These are phyloP conservation scores for Scleroderma citrinum DNA, from an alignment of 768 basidiomycete species.

Conservation along the genomic window DNA sequence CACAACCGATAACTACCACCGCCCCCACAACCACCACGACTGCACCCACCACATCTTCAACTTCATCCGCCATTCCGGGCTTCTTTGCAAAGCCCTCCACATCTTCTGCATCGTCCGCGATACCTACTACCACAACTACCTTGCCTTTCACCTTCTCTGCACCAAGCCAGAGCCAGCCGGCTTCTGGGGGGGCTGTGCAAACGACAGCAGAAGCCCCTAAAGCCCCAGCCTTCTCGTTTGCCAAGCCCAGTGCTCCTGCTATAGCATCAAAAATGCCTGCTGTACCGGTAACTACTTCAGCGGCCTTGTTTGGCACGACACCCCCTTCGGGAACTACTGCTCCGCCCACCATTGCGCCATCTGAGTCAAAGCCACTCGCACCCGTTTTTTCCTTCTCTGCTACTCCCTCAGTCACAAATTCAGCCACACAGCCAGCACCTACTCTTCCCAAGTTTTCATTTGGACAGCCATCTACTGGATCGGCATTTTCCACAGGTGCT, in stretches of 20 bases:
- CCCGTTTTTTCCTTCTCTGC: conserved; percentile 18
- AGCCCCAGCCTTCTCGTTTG: conserved; percentile 7
- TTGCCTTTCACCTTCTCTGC: conserved; percentile 5
- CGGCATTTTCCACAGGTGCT: conserved; percentile 2
- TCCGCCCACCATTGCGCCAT: conserved; percentile 5
- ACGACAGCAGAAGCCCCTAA: conserved; percentile 8
- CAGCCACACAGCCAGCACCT: conserved; percentile 13
- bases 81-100: conserved; percentile 27
- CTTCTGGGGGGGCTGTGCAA: conserved; percentile 5
- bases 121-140: not conserved
- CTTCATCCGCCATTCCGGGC: conserved; percentile 17
- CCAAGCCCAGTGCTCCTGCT: conserved; percentile 17
- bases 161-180: conserved; percentile 9
- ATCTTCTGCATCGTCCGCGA: conserved; percentile 3
- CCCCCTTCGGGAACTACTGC: conserved; percentile 3
- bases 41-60: conserved; percentile 3
- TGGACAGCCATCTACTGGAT: conserved; percentile 11
- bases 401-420: conserved; percentile 1
- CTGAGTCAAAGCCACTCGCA: conserved; percentile 5
- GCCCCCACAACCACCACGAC: conserved; percentile 1
- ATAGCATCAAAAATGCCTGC: conserved; percentile 13
- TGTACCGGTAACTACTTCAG: not conserved
- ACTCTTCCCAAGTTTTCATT: conserved; percentile 20
- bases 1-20: conserved; percentile 6
- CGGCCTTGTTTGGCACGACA: conserved; percentile 8